phyloP scores from a whole-genome alignment of 306 rosid species.

The Mimosa pudica region DNA sequence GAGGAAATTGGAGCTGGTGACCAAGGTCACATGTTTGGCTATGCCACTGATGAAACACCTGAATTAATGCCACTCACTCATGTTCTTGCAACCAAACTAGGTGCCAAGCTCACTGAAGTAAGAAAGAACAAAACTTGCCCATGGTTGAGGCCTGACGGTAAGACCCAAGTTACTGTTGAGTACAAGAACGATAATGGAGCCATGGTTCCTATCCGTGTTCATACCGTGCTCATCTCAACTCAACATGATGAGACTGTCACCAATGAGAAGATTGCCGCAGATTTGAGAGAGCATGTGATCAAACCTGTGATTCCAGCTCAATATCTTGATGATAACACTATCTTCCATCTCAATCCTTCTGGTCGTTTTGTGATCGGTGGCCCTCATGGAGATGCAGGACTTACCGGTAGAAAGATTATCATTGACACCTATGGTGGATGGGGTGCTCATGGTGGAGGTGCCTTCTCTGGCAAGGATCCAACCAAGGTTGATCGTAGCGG shows the following conservation, averaged over 20 bases:
- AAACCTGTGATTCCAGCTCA: slow-evolving; percentile 66
- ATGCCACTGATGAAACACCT: slow-evolving; percentile 78
- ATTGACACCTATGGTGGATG: slow-evolving; percentile 83
- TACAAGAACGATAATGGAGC: slow-evolving; percentile 75
- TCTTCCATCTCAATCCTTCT: slow-evolving; percentile 79
- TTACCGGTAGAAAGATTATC: slow-evolving; percentile 80
- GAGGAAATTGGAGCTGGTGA: slow-evolving; percentile 90
- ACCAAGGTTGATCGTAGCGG: slow-evolving; percentile 86
- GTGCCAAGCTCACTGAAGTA: slow-evolving; percentile 80
- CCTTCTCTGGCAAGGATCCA: slow-evolving; percentile 84
- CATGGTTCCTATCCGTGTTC: slow-evolving; percentile 77
- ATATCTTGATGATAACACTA: slow-evolving; percentile 75
- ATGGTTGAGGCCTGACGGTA: slow-evolving; percentile 84
- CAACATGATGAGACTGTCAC: slow-evolving; percentile 72
- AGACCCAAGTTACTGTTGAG: slow-evolving; percentile 86
- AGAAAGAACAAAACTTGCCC: slow-evolving; percentile 76
- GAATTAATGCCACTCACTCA: slow-evolving; percentile 84
- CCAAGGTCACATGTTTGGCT: slow-evolving; percentile 89
- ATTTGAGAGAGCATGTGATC: slow-evolving; percentile 81
- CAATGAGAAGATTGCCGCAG: slow-evolving; percentile 62
- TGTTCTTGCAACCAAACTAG: slow-evolving; percentile 77
- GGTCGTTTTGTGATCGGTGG: slow-evolving; percentile 85
- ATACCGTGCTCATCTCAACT: slow-evolving; percentile 80
- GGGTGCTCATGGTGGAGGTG: slow-evolving; percentile 95
- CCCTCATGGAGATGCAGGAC: slow-evolving; percentile 88